Evolutionary conservation across 73 alveolate genomes (phyloP), one percentile per base, ranked within the genome.

Genomic region (Paramecium sexaurelia): DNA sequence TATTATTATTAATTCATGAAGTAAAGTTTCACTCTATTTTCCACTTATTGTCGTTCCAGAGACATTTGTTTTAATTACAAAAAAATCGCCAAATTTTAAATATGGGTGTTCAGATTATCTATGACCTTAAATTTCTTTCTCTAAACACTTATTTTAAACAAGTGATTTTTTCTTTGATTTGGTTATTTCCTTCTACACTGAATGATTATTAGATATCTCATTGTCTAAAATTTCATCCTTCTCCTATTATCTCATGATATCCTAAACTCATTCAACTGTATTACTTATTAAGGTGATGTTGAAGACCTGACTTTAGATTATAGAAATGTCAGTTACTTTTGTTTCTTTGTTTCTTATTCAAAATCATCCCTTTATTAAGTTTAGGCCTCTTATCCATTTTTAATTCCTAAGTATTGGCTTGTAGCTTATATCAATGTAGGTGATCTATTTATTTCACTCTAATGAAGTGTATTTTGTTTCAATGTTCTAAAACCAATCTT

Each of bases 21-120:
- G 9, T 61, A 26, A 45, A 22, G 83, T 29, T 61, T 41, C 73
- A 24, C 19, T 20, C 87, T 73, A 15, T 20, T 73, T 32, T 15
- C 43, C 43, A 19, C 83, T 20, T 7, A 66, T 66, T 37, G 45
- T 3, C 7, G 26, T 29, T 3, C 71, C 66, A 22, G 33, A 15
- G 4, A 78, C 90, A 43, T 43, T 78, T 9, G 75, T 24, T 43
- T 78, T 78, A 11, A 78, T 39, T 17, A 78, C 90, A 43, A 78
- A 78, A 5, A 78, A 39, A 78, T 78, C 90, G 1, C 90, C 90
- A 78, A 78, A 78, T 43, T 78, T 78, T 15, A 78, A 17, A 78
- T 45, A 22, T 1, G 43, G 55, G 20, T 78, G 90, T 33, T 78
- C 90, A 7, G 55, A 22, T 43, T 78, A 43, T 78, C 90, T 10